These are phyloP conservation scores for Entamoeba invadens DNA, from an alignment of 208 protist genomes.

Conservation along the genomic window DNA sequence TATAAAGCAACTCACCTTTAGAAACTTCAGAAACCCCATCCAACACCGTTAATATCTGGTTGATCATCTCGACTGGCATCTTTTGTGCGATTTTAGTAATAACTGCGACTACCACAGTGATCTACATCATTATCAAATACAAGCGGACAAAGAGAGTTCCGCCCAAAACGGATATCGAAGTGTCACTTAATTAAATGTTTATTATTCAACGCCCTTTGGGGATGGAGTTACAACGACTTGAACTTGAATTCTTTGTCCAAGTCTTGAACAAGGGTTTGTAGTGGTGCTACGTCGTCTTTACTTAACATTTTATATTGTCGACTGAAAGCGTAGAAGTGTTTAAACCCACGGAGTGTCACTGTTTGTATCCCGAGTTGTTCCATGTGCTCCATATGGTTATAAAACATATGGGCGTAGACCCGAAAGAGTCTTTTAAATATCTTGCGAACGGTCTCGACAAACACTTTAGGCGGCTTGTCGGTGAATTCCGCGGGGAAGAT, in stretches of 20 bases:
- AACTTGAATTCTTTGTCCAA: not conserved
- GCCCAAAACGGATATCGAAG: not conserved
- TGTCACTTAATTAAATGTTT: not conserved
- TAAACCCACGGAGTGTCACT: not conserved
- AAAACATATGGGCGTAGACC: slow-evolving; percentile 96
- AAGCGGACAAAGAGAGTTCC: not conserved
- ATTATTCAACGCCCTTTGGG: not conserved
- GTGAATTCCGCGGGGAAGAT: slow-evolving; percentile 65
- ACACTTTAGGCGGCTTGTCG: slow-evolving; percentile 56
- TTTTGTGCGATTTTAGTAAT: not conserved
- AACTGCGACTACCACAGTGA: not conserved
- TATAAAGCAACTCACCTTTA: not conserved
- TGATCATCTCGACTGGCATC: not conserved
- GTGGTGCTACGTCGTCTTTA: not conserved
- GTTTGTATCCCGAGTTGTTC: slow-evolving; percentile 71
- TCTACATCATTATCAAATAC: not conserved
- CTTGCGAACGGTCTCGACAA: slow-evolving; percentile 63
- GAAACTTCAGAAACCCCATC: not conserved
- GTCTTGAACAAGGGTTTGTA: not conserved
- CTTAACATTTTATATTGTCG: not conserved
- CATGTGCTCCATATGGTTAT: slow-evolving; percentile 84
- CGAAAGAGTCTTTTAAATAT: slow-evolving; percentile 91
- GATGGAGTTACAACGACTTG: not conserved
- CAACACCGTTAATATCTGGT: not conserved
- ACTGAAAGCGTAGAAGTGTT: not conserved